These are phyloP conservation scores for Endotrypanum monterogeii DNA, from an alignment of 208 protist genomes.

Conservation along the genomic window DNA sequence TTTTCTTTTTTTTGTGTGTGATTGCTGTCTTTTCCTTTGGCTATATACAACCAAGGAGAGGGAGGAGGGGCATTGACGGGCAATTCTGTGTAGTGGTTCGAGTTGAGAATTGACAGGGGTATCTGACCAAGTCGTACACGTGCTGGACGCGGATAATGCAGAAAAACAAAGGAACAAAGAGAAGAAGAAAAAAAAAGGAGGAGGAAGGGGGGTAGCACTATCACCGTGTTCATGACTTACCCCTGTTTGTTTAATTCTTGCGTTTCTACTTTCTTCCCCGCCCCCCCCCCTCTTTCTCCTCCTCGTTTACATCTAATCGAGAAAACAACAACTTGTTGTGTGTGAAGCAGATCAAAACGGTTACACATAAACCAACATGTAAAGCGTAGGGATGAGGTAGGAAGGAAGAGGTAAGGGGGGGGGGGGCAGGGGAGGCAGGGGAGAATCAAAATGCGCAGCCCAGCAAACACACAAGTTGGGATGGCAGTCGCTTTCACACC, in stretches of 20 bases:
- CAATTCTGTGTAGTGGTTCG: too few relatives aligned
- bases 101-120: too few relatives aligned
- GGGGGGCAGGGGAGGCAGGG: neutral
- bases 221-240: neutral
- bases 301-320: neutral
- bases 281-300: neutral
- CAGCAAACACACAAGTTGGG: neutral
- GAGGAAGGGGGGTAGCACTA: neutral
- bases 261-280: neutral
- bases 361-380: too few relatives aligned
- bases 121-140: too few relatives aligned
- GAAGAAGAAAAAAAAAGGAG: neutral
- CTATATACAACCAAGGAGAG: too few relatives aligned
- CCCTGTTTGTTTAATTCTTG: neutral
- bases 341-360: neutral
- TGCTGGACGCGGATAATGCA: too few relatives aligned
- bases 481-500: neutral
- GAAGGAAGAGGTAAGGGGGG: too few relatives aligned
- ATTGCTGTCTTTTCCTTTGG: too few relatives aligned
- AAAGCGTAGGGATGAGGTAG: too few relatives aligned
- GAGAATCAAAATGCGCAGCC: neutral
- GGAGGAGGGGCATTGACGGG: too few relatives aligned
- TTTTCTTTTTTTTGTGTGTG: too few relatives aligned
- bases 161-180: neutral
- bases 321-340: neutral